Evolutionary conservation across 176 grass and related monocot genomes (phyloP).

Genomic region (maize (Zea mays)): Zm-B73-REFERENCE-NAM-5.0 NC_050096.1:215810501-215811000

Average conservation of each 20-base stretch:
- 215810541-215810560: slow-evolving; percentile 19
- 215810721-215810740: slow-evolving; percentile 8
- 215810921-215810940: not conserved
- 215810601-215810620: slow-evolving; percentile 19
- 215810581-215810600: slow-evolving; percentile 18
- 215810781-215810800: slow-evolving; percentile 9
- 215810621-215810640: slow-evolving; percentile 7
- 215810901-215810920: slow-evolving; percentile 20
- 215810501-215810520: slow-evolving; percentile 9
- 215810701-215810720: slow-evolving; percentile 8
- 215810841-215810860: slow-evolving; percentile 2
- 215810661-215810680: not conserved
- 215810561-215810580: not conserved
- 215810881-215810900: not conserved
- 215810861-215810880: slow-evolving; percentile 14
- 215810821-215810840: not conserved
- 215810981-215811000: slow-evolving; percentile 33
- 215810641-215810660: slow-evolving; percentile 22
- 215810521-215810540: slow-evolving; percentile 10
- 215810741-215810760: not conserved
- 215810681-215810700: not conserved
- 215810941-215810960: slow-evolving; percentile 28
- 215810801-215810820: not conserved
- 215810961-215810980: not conserved
- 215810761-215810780: not conserved